These are phyloP conservation scores for Trichoderma polysporum DNA, from an alignment of 2,329 filamentous ascomycete genomes.

Conservation along the genomic window DNA sequence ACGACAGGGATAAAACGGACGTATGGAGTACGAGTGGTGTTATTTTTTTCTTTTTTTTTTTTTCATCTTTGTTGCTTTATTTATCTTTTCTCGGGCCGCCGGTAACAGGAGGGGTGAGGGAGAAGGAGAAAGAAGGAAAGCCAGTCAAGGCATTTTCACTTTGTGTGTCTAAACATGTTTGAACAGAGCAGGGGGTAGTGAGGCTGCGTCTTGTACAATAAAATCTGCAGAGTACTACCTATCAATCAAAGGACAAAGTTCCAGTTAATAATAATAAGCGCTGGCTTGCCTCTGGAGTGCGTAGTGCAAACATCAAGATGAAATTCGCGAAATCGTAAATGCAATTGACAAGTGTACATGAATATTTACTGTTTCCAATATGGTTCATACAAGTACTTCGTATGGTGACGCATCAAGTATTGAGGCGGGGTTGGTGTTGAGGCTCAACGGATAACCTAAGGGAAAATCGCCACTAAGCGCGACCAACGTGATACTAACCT, in stretches of 20 bases:
- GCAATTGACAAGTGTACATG: background rate
- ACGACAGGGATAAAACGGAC: slow-evolving; percentile 23
- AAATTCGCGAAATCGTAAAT: background rate
- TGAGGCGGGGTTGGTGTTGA: slow-evolving; percentile 1
- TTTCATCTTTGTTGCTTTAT: background rate
- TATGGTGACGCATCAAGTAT: background rate
- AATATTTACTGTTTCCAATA: background rate
- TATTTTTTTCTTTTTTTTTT: background rate
- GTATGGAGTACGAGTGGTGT: slow-evolving; percentile 21
- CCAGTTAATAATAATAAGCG: background rate
- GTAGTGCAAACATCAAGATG: background rate
- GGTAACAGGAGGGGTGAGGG: background rate
- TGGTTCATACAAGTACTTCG: background rate
- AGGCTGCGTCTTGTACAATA: slow-evolving; percentile 18
- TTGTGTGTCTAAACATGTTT: slow-evolving; percentile 1
- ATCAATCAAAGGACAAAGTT: slow-evolving; percentile 4
- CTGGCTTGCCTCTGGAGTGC: background rate
- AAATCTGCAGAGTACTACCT: slow-evolving; percentile 12
- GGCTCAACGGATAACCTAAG: background rate
- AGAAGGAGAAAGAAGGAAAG: background rate
- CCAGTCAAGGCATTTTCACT: background rate
- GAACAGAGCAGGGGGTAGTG: slow-evolving; percentile 2
- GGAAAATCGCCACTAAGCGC: background rate
- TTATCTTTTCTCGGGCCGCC: background rate
- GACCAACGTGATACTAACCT: background rate